These are phyloP conservation scores for Dalbergia cultrata DNA, from an alignment of 306 rosid genomes.

Conservation along the genomic window DNA sequence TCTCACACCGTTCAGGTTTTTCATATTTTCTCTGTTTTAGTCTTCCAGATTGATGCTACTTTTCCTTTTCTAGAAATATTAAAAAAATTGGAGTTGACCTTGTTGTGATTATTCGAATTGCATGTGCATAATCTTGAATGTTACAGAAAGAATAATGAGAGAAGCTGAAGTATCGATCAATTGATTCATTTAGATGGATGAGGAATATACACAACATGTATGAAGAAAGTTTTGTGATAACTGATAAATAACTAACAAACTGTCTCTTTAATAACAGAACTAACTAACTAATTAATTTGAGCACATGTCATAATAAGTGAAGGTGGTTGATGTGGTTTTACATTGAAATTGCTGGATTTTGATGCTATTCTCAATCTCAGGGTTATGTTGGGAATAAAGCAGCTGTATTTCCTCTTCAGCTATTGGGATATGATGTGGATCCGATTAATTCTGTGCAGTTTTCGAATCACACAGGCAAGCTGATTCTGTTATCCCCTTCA, in stretches of 20 bases:
- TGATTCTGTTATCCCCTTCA: slow-evolving; percentile 52
- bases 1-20: slow-evolving; percentile 87
- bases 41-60: not conserved
- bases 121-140: slow-evolving; percentile 6
- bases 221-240: too few species aligned
- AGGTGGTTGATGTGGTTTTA: not conserved
- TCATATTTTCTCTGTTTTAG: not conserved
- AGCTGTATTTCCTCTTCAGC: slow-evolving; percentile 87
- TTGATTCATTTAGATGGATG: too few species aligned
- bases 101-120: slow-evolving; percentile 15
- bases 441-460: slow-evolving; percentile 91
- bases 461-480: slow-evolving; percentile 95
- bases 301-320: too few species aligned
- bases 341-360: slow-evolving; percentile 24
- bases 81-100: not conserved
- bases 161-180: too few species aligned
- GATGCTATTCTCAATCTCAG: slow-evolving; percentile 46
- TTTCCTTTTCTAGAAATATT: too few species aligned
- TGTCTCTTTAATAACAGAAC: too few species aligned
- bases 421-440: slow-evolving; percentile 91
- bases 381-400: slow-evolving; percentile 92
- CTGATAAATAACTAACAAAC: too few species aligned
- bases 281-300: too few species aligned
- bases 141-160: too few species aligned
- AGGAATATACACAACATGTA: too few species aligned